Conservation (phyloP, 2,329 filamentous ascomycete species). For the Fusarium secorum region DNA sequence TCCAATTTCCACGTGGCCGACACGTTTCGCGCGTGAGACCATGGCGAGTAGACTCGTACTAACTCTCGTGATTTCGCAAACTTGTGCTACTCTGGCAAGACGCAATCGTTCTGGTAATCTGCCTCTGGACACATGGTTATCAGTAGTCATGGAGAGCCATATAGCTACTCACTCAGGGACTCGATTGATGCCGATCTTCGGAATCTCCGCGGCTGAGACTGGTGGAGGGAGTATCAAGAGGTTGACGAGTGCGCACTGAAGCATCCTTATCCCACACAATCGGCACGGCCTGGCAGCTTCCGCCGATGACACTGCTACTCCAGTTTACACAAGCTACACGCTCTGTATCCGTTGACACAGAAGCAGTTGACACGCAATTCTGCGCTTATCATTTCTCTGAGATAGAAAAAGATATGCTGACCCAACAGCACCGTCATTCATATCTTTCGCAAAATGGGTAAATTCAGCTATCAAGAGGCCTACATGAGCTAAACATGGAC, state of each 20-base stretch:
- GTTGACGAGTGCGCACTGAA: background rate
- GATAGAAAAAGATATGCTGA: background rate
- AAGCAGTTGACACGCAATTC: rapidly evolving
- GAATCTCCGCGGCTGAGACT: background rate
- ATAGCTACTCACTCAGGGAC: background rate
- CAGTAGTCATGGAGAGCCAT: no score
- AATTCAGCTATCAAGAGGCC: no score
- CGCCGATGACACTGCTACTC: background rate
- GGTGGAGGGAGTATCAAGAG: rapidly evolving
- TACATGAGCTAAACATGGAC: background rate
- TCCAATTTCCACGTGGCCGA: constrained; percentile 11
- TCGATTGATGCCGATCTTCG: no score
- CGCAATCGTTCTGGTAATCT: no score
- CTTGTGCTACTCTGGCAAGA: background rate
- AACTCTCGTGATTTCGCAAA: background rate
- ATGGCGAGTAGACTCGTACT: background rate
- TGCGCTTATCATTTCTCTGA: background rate
- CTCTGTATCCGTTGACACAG: background rate
- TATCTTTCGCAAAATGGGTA: background rate
- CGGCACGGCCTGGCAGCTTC: background rate
- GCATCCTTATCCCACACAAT: rapidly evolving
- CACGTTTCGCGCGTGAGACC: constrained; percentile 5
- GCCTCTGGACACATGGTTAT: background rate
- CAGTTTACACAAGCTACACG: no score
- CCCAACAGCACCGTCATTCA: background rate